phyloP scores from a whole-genome alignment of 2,329 filamentous ascomycete genomes.

The Aspergillus sp. region DNA sequence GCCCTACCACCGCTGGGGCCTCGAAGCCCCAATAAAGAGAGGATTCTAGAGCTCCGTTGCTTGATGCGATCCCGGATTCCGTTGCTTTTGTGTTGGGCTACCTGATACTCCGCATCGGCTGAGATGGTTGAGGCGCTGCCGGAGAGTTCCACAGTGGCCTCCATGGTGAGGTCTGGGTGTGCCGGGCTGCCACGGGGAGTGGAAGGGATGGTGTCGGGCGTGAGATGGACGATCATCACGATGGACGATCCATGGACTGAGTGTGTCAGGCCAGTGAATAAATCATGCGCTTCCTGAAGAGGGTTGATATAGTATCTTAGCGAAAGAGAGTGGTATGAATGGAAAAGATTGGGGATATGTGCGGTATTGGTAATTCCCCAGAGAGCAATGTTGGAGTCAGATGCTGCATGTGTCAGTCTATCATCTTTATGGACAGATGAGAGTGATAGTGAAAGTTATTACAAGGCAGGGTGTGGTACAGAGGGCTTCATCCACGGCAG shows the following conservation, averaged over 20 bases:
- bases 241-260: background rate
- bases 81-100: slow-evolving; percentile 17
- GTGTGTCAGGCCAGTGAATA: background rate
- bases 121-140: slow-evolving; percentile 27
- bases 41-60: slow-evolving; percentile 39
- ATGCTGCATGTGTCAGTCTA: background rate
- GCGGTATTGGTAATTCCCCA: background rate
- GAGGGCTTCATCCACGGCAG: background rate
- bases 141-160: slow-evolving; percentile 1
- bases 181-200: background rate
- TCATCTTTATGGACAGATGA: too few relatives aligned
- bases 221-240: background rate
- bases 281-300: background rate
- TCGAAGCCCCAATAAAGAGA: slow-evolving; percentile 39
- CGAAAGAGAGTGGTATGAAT: background rate
- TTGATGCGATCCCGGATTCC: slow-evolving; percentile 36
- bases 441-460: background rate
- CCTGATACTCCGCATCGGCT: slow-evolving; percentile 26
- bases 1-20: slow-evolving; percentile 30
- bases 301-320: background rate
- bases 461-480: background rate
- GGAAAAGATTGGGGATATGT: background rate
- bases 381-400: background rate
- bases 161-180: background rate
- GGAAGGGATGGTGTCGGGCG: background rate